A percentile compares a stretch with the other conserved stretches of the same genome.
Conservation (phyloP, 129 eudicot genomes). For the Flaveria brownii region DNA sequence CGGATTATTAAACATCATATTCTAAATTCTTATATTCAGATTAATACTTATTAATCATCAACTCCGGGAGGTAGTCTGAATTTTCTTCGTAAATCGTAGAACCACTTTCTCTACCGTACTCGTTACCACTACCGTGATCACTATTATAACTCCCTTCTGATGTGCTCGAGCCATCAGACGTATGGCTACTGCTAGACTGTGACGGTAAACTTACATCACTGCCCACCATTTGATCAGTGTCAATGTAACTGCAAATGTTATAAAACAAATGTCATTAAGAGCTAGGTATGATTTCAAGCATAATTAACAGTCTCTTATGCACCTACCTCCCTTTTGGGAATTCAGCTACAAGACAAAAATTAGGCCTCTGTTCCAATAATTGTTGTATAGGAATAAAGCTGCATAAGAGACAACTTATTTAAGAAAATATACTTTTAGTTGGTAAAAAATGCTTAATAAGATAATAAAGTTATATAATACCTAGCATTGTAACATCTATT, state of each 20-base stretch:
- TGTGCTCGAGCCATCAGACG: slow-evolving; percentile 54
- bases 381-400: slow-evolving; percentile 62
- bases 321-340: slow-evolving; percentile 67
- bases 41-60: slow-evolving; percentile 1
- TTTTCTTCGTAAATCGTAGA: slow-evolving; percentile 53
- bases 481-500: slow-evolving; percentile 58
- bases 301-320: slow-evolving; percentile 9
- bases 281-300: background rate
- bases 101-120: slow-evolving; percentile 44
- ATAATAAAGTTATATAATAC: slow-evolving; percentile 28
- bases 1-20: slow-evolving; percentile 27
- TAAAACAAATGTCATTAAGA: background rate
- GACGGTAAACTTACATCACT: slow-evolving; percentile 55
- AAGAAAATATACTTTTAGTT: background rate
- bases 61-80: slow-evolving; percentile 55
- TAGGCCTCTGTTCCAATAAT: slow-evolving; percentile 63
- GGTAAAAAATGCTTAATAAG: slow-evolving; percentile 52
- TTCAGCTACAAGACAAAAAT: slow-evolving; percentile 62
- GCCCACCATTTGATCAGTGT: slow-evolving; percentile 51
- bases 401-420: slow-evolving; percentile 25
- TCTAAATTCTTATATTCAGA: slow-evolving; percentile 20
- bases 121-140: slow-evolving; percentile 68
- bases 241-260: slow-evolving; percentile 53
- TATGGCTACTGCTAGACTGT: slow-evolving; percentile 38
- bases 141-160: slow-evolving; percentile 67